Base-by-base conservation (phyloP, 208 protist genomes). In the Leishmania arabica region DNA sequence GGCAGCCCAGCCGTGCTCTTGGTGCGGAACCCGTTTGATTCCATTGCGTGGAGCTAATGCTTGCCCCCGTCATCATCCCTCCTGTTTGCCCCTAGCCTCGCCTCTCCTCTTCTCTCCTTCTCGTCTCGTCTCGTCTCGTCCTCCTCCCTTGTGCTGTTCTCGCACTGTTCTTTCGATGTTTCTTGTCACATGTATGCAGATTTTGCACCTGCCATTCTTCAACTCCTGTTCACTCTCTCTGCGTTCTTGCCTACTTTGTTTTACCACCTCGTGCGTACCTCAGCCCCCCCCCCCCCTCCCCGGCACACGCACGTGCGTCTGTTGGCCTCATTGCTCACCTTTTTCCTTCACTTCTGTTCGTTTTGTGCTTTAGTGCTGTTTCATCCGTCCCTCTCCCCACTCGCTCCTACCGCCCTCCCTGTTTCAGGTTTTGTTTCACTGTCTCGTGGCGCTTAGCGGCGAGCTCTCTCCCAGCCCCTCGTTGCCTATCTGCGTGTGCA, bases 401-500 rank as follows among this genome's bases (percentile, higher is more conserved):
- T 15, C 15, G 6, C 31, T 69, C 17, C 34, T 72, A 54, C 69
- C 69, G 69, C n/a, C 45, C 42, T 47, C 31, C 9, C 51, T 45
- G 11, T 53, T 37, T 73, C 49, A 54, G 42, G 47, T 31, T 53
- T 4, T 31, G 8, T 19, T 54, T 15, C 45, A 53, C 69, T 31
- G 42, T 40, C 24, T 11, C 54, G 45, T 73, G 45, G 7, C 21
- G 69, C 47, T 31, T 9, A 8, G 27, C 15, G 13, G 51, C 62
- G 15, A 31, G 31, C 31, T 68, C 9, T 19, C 62, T 40, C 8
- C 11, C 17, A 34, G 27, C 21, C 31, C 31, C 15, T 68, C 31
- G 3, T 21, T 70, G n/a, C 70, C 60, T 45, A 49, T 51, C 11
- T 64, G 75, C n/a, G 70, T 62, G 75, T 64, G 78, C n/a, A 66